Conservation (phyloP, 2,329 filamentous ascomycete genomes). For the Macrophomina pseudophaseolina region DNA sequence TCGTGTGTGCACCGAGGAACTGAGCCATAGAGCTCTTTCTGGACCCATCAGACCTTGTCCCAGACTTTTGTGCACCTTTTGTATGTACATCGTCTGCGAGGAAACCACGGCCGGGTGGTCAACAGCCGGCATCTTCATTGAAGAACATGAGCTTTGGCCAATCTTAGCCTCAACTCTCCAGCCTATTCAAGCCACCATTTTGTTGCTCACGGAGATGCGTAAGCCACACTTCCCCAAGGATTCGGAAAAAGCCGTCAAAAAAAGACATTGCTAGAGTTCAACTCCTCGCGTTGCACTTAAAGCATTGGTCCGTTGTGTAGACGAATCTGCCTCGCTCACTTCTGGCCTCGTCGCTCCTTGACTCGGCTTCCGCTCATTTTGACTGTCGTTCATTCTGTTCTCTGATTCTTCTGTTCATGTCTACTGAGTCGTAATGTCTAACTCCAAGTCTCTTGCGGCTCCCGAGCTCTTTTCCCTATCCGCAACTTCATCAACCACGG, state of each 20-base stretch:
- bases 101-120: too few species aligned
- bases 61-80: too few species aligned
- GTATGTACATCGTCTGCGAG: too few species aligned
- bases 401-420: background rate
- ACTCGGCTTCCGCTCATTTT: background rate
- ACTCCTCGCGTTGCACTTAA: too few species aligned
- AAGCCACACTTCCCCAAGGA: background rate
- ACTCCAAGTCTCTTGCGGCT: too few species aligned
- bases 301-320: too few species aligned
- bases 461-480: background rate
- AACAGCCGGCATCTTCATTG: too few species aligned
- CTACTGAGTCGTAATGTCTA: background rate
- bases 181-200: background rate
- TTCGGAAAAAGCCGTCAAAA: background rate
- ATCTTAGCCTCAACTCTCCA: background rate
- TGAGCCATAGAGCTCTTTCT: too few species aligned
- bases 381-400: background rate
- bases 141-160: background rate
- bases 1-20: too few species aligned
- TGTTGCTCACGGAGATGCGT: background rate
- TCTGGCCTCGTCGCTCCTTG: background rate
- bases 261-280: too few species aligned
- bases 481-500: background rate
- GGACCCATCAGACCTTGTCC: too few species aligned
- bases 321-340: too few species aligned